Base-by-base conservation (phyloP, 768 basidiomycete genomes). In the Aureoboletus auriporus region DNA sequence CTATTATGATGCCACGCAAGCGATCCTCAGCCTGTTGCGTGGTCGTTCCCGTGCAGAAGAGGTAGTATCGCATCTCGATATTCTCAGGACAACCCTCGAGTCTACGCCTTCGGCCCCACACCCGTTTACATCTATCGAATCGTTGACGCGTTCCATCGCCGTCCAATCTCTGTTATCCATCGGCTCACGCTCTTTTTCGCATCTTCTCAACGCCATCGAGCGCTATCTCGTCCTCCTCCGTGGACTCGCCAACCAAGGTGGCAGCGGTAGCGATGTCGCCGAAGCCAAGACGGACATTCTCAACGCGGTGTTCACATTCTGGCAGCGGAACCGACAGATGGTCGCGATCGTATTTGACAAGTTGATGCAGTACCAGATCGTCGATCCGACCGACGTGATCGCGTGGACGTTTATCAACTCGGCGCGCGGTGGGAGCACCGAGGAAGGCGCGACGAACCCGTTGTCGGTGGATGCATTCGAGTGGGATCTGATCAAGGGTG, bases 331-430 rank as follows among this genome's bases (percentile, higher is more conserved):
- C 60, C 73, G 79, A 28, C 93, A 97, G 58, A 91, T 93, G 83
- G 75, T 93, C 40, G 76, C 78, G 13, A 93, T 99, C 61, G 93
- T 97, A 8, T 86, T 95, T 53, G 96, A 98, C 75, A 99, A 99
- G 71, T 73, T 98, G 46, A 89, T 98, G 83, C 95, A 98, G 64
- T 99, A 99, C 69, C 93, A 96, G 63, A 89, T 98, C 48, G 86
- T 98, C 35, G 93, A 97, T 58, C 92, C 94, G 0, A 82, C 83
- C 13, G 94, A 99, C 55, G 86, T 98, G 8, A 85, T 96, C 46
- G 72, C 71, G 4, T 95, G 89, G 87, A 80, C 86, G 14, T 95
- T 97, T 66, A 63, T 71, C 42, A 76, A 80, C 51, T 77, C 78
- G 16, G 73, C 73, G 17, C 2, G 27, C 17, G 2, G 27, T 1